Conservation (phyloP, 257 asterid species). For the Nicotiana undulata region DNA sequence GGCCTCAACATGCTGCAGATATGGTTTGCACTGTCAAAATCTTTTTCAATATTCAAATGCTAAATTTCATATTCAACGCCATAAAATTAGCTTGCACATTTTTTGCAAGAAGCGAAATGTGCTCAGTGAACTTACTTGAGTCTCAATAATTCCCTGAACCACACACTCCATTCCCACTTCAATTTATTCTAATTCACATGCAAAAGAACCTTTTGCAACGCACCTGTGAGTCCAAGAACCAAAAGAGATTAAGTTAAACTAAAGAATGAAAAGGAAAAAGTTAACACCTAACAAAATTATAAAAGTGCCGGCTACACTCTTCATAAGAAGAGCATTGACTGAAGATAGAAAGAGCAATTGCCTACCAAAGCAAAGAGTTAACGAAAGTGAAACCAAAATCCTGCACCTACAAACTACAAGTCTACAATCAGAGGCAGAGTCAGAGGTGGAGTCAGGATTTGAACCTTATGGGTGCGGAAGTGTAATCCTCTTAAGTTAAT, state of each 20-base stretch:
- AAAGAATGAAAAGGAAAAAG: background rate
- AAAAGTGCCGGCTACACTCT: background rate
- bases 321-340: background rate
- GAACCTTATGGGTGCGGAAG: no score
- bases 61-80: background rate
- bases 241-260: background rate
- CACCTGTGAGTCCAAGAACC: background rate
- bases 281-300: background rate
- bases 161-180: conserved; percentile 67
- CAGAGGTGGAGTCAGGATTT: no score
- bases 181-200: background rate
- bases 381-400: background rate
- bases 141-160: conserved; percentile 93
- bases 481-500: no score
- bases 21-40: conserved; percentile 9
- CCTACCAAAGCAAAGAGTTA: background rate
- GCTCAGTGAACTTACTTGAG: conserved; percentile 41
- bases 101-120: background rate
- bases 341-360: background rate
- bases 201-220: background rate
- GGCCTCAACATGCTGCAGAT: conserved; percentile 87
- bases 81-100: background rate
- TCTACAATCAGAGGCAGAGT: no score
- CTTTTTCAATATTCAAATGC: background rate
- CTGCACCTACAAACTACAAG: background rate